Percentiles rank a stretch among this genome's conserved stretches.
phyloP scores from a whole-genome alignment of 345 rosid genomes.

The Carallia brachiata region DNA sequence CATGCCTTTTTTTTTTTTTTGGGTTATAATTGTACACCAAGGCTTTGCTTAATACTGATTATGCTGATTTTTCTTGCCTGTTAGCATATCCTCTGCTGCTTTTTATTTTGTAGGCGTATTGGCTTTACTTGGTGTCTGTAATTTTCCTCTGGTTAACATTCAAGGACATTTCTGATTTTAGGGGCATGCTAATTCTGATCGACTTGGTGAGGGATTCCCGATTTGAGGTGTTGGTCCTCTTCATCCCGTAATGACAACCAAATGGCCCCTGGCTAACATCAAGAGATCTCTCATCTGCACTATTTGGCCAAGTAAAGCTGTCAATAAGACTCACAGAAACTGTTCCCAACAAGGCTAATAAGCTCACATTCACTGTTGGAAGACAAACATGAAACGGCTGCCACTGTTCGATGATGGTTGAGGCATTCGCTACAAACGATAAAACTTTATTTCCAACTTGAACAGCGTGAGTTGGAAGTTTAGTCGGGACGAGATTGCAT shows the following conservation, averaged over 20 bases:
- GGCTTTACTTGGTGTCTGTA: no score
- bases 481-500: constrained; percentile 76
- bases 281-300: constrained; percentile 73
- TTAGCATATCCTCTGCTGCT: no score
- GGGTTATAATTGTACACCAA: no score
- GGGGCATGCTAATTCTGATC: no score
- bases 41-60: no score
- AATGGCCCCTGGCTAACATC: constrained; percentile 88
- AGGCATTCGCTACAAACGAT: constrained; percentile 79
- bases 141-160: no score
- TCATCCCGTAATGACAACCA: constrained; percentile 58
- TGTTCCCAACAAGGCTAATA: constrained; percentile 47
- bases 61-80: no score
- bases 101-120: no score
- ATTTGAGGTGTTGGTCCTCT: constrained; percentile 94
- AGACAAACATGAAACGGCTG: constrained; percentile 70
- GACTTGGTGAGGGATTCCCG: constrained; percentile 80
- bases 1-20: no score
- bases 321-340: constrained; percentile 84
- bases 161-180: no score
- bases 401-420: constrained; percentile 90
- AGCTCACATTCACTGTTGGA: constrained; percentile 58
- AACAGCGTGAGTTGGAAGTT: constrained; percentile 41
- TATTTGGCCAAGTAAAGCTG: constrained; percentile 88
- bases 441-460: constrained; percentile 21